Evolutionary conservation across 176 grass and related monocot genomes (phyloP).

Genomic region (Metroxylon sagu): DNA sequence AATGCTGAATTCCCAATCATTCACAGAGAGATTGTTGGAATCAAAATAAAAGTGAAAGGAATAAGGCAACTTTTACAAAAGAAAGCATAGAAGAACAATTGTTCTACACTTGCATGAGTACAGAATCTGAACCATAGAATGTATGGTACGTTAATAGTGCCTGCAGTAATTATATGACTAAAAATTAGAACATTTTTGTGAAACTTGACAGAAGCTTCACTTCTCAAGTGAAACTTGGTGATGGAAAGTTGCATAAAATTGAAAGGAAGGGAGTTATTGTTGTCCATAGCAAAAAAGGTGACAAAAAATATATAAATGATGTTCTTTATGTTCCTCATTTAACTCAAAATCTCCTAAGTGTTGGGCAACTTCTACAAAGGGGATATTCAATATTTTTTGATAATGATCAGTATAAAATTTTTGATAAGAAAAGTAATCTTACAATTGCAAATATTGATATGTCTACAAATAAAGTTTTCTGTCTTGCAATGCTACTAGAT

Average conservation of each 20-base stretch:
- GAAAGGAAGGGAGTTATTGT: constrained; percentile 5
- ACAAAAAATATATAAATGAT: background rate
- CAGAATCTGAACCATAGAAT: background rate
- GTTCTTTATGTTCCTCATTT: constrained; percentile 5
- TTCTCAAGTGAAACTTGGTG: constrained; percentile 2
- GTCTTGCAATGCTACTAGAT: too few relatives aligned
- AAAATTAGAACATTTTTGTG: background rate
- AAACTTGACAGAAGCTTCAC: background rate
- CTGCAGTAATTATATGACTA: constrained; percentile 1
- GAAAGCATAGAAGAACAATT: background rate
- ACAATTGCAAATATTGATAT: too few relatives aligned
- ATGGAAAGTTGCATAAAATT: background rate
- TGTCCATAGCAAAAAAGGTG: background rate
- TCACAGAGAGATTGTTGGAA: too few relatives aligned
- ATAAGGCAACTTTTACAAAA: constrained; percentile 2
- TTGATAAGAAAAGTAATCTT: background rate
- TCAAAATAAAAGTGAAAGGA: background rate
- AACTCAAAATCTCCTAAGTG: constrained; percentile 4
- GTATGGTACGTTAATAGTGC: constrained; percentile 9
- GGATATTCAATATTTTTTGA: background rate
- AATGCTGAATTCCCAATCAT: too few relatives aligned
- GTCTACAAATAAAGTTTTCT: too few relatives aligned
- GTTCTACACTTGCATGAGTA: background rate
- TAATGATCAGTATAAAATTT: background rate
- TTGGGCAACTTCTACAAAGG: constrained; percentile 1